Evolutionary conservation across 352 stramenopile species (phyloP).

Genomic region (Phytophthora chlamydospora): DNA sequence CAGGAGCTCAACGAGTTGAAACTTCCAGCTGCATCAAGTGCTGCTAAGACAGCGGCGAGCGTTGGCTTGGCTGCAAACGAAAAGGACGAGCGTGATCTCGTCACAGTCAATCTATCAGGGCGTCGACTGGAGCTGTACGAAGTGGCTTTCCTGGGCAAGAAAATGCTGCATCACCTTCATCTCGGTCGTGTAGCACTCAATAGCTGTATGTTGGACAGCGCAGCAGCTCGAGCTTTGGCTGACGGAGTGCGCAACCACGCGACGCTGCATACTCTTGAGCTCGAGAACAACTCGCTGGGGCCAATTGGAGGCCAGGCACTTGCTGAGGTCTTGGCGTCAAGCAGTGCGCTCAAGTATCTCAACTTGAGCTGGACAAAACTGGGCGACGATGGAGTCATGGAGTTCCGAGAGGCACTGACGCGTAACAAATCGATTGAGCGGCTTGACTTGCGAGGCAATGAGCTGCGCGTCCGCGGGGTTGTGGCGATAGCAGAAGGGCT

Average conservation of each 20-base stretch:
- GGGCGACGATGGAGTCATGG: slow-evolving; percentile 58
- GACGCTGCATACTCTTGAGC: slow-evolving; percentile 59
- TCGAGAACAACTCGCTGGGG: slow-evolving; percentile 74
- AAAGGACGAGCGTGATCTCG: slow-evolving; percentile 31
- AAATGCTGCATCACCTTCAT: slow-evolving; percentile 75
- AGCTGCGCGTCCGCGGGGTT: slow-evolving; percentile 53
- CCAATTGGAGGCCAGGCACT: slow-evolving; percentile 57
- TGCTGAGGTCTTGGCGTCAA: slow-evolving; percentile 64
- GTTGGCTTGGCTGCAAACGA: slow-evolving; percentile 21
- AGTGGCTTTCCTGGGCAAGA: slow-evolving; percentile 66
- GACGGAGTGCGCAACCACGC: slow-evolving; percentile 72
- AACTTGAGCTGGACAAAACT: slow-evolving; percentile 85
- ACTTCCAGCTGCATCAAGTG: slow-evolving; percentile 29
- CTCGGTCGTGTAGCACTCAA: slow-evolving; percentile 65
- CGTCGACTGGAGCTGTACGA: slow-evolving; percentile 62
- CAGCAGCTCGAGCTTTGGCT: slow-evolving; percentile 59
- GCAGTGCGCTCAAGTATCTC: slow-evolving; percentile 59
- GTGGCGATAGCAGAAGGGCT: slow-evolving; percentile 62
- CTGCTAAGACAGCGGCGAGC: slow-evolving; percentile 9
- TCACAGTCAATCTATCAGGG: slow-evolving; percentile 59
- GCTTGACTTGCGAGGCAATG: slow-evolving; percentile 79
- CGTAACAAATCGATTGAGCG: slow-evolving; percentile 54
- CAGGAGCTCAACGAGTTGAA: slow-evolving; percentile 64
- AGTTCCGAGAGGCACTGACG: slow-evolving; percentile 49
- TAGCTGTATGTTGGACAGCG: slow-evolving; percentile 57